phyloP scores from a whole-genome alignment of 78 protist species.

The Dictyostelium purpureum region DNA sequence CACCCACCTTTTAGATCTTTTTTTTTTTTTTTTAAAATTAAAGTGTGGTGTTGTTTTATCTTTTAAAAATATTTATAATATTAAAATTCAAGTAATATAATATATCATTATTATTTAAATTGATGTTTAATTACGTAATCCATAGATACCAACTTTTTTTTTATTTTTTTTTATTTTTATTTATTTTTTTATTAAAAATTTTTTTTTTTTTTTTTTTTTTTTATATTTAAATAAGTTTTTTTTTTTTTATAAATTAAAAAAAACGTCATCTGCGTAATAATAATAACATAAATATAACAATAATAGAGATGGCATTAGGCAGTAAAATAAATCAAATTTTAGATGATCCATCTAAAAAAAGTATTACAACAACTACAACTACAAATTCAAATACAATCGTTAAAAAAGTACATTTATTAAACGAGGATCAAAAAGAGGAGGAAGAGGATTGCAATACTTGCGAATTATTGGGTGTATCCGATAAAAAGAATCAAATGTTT shows the following conservation, averaged over 20 bases:
- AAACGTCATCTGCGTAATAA: no score
- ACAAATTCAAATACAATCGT: no score
- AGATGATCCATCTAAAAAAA: not conserved
- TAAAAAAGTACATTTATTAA: not conserved
- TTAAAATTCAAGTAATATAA: no score
- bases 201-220: not conserved
- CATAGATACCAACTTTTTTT: no score
- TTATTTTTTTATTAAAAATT: no score
- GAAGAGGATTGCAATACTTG: conserved; percentile 61
- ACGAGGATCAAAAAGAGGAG: not conserved
- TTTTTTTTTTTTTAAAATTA: no score
- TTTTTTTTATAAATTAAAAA: not conserved
- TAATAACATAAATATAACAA: not conserved
- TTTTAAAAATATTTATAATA: no score
- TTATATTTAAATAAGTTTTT: not conserved
- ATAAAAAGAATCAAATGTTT: conserved; percentile 70
- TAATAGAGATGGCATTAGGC: not conserved
- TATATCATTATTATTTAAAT: no score
- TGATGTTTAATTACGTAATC: no score
- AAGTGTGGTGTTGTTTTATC: no score
- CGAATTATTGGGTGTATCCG: conserved; percentile 29
- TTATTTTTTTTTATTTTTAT: no score
- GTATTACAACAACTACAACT: not conserved
- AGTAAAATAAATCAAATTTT: not conserved
- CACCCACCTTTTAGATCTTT: no score